Base-by-base conservation (phyloP, 192 early-diverging fungal species). In the Coemansia sp. region DNA sequence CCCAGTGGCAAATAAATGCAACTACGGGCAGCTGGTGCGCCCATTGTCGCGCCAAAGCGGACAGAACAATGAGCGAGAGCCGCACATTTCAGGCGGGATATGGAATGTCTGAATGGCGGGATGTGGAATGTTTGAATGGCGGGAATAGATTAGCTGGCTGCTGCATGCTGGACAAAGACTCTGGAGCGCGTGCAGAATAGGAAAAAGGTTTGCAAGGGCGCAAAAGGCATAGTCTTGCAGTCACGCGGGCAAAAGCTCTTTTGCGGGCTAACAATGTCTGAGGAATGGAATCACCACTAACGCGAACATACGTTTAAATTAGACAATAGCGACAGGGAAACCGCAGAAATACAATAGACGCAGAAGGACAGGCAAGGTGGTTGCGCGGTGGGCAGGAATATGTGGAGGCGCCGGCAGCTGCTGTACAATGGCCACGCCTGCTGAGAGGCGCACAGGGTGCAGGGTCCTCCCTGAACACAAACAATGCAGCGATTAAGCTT, bases 271-370 rank as follows among this genome's bases (percentile, higher is more conserved):
- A 27, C 27, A 25, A 15, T 55, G 53, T 22, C 24, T 12, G 14
- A 29, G 29, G 24, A n/a, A 55, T 22, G 27, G 22, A 10, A 14
- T 27, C 21, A 19, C 19, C 47, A 55, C 10, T 55, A 6, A 22
- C 27, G 53, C 53, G n/a, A 29, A 5, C 14, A 19, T 5, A 12
- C n/a, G 53, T 12, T 12, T 15, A 17, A 29, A 55, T 55, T 55
- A 55, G 53, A 55, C 53, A 55, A 55, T 55, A 55, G 53, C n/a
- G 53, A 29, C 27, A 55, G 47, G 47, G n/a, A 49, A 49, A 49
- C 47, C 47, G 17, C 47, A 49, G 47, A 19, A n/a, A 19, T 19
- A 49, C 47, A 49, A 49, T 49, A 43, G n/a, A 17, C 47, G 47
- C n/a, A 49, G 29, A 32, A 32, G 29, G 19, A 21, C 19, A 21